Evolutionary conservation across 2,329 filamentous ascomycete species (phyloP), one percentile per base, ranked within the genome.

Genomic region (Alternaria longipes): DNA sequence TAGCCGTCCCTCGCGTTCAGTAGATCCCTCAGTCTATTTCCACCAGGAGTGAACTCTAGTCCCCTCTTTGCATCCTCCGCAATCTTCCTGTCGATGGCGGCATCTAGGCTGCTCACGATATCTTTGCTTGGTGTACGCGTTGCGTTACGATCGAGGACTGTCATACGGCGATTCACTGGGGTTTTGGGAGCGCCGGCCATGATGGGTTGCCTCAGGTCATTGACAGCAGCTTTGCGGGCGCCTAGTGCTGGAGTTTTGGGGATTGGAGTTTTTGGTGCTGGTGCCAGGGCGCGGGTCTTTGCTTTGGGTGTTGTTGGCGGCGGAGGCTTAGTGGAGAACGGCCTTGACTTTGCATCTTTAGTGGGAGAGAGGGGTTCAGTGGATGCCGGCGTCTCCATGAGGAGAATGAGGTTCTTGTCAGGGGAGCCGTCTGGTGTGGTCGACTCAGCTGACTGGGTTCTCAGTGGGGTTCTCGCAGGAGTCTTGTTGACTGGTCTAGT

Each of bases 51-150:
- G 46, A 62, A 64, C 38, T 63, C 59, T 47, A 53, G 55, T 9
- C 65, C 62, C 4, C 51, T 59, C 53, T 49, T 53, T 40, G 53
- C 51, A 41, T 74, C 66, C 20, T 69, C 68, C 2, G 53, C 64
- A 46, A 74, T 70, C 62, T 72, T 73, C 22, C 50, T 54, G 64
- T 76, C 71, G 60, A 76, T 76, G 8, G 70, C 71, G 1, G 24
- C 22, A 42, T 73, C 72, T 12, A 74, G 49, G 11, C 58, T 63
- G 9, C 50, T 63, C 14, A 63, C 38, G 6, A 73, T 68, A 22
- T 61, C 65, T n/a, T 68, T 74, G 8, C 68, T 71, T 2, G 73
- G 73, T 26, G 69, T 72, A 8, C 66, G 59, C 3, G 59, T 9
- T 2, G 66, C 66, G 8, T 68, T 71, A 1, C 54, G 61, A 34